These are phyloP conservation scores for Saprolegnia parasitica DNA, from an alignment of 352 stramenopile species.

Conservation along the genomic window DNA sequence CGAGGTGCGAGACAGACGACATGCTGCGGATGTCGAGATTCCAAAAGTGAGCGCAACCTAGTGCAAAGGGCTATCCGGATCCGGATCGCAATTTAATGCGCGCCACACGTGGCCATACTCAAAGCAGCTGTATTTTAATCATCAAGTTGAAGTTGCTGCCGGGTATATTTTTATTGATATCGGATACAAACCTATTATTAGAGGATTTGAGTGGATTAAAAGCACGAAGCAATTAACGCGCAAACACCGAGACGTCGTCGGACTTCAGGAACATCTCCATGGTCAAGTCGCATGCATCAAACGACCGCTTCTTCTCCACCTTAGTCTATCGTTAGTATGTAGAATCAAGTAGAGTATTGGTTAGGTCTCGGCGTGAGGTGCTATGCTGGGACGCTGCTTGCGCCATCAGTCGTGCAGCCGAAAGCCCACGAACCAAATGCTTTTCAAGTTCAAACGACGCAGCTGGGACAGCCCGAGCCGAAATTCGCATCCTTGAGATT, in stretches of 20 bases:
- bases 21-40: constrained; percentile 4
- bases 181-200: not conserved
- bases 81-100: constrained; percentile 3
- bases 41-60: not conserved
- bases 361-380: too few relatives aligned
- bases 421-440: too few relatives aligned
- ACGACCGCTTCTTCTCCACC: too few relatives aligned
- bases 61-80: constrained; percentile 2
- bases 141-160: not conserved
- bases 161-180: not conserved
- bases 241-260: not conserved
- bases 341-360: too few relatives aligned
- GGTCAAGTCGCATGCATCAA: too few relatives aligned
- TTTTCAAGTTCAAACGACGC: too few relatives aligned
- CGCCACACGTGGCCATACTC: not conserved
- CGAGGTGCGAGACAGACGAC: not conserved
- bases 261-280: not conserved
- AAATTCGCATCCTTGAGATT: too few relatives aligned
- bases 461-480: too few relatives aligned
- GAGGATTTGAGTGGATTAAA: not conserved
- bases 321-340: too few relatives aligned
- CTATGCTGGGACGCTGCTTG: too few relatives aligned
- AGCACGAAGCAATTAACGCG: not conserved
- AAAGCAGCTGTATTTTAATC: too few relatives aligned
- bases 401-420: too few relatives aligned